Conservation (phyloP, 1,139 yeast genomes). For the Chernovozyma aurita region DNA sequence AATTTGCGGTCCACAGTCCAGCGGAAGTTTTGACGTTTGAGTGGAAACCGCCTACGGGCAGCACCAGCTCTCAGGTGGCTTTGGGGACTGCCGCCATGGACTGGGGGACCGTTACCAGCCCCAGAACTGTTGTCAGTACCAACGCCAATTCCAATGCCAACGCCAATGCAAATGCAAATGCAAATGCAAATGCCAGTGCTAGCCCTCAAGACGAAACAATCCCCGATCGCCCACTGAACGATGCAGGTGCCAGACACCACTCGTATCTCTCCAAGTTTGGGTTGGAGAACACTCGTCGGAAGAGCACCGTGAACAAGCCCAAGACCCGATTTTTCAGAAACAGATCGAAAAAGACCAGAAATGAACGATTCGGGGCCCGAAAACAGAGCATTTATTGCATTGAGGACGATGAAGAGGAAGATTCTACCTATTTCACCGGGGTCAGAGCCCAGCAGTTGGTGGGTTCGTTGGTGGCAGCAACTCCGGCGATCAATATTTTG, state of each 20-base stretch:
- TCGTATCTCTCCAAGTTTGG: not conserved
- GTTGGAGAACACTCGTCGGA: not conserved
- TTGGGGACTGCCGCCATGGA: not conserved
- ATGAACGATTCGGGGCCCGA: not conserved
- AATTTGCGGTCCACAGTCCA: not conserved
- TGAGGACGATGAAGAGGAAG: constrained; percentile 16
- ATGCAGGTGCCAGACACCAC: not conserved
- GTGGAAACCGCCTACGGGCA: not conserved
- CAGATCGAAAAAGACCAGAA: not conserved
- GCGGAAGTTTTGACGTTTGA: not conserved
- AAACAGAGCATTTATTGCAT: constrained; percentile 1
- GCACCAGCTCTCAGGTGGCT: too few species aligned
- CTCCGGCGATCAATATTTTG: constrained; percentile 73
- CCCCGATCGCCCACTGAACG: not conserved
- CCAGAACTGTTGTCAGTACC: too few species aligned
- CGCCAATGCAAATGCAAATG: too few species aligned
- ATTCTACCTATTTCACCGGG: constrained; percentile 28
- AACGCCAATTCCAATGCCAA: too few species aligned
- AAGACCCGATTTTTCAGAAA: constrained; percentile 3
- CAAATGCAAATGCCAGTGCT: not conserved
- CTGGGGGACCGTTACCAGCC: too few species aligned
- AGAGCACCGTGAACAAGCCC: constrained; percentile 1
- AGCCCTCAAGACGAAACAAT: not conserved
- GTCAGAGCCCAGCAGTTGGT: constrained; percentile 62
- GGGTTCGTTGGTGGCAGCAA: constrained; percentile 63